Evolutionary conservation across 2,329 filamentous ascomycete species (phyloP), one percentile per base, ranked within the genome.

Genomic region (Furcasterigmium sp.): DNA sequence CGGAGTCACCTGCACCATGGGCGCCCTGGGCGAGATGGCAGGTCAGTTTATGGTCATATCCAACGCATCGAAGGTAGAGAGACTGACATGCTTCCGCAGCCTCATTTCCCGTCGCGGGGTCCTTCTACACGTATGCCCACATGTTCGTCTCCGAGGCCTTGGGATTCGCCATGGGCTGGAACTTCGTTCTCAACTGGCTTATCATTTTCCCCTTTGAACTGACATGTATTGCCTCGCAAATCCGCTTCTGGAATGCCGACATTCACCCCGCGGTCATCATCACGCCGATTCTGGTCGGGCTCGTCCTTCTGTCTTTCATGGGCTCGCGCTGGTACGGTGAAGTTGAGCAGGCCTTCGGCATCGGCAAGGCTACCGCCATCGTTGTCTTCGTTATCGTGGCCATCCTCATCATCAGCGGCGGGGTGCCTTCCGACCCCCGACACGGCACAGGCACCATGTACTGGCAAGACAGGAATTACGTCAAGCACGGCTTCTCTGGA

Each of bases 311-410:
- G 41, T 67, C 72, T 41, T 54, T 71, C 21, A 70, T 70, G 37
- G 73, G 73, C 2, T 69, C 74, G 8, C 58, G 53, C 34, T 65
- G 65, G 48, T 72, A 65, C 47, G 69, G 56, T 48, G 70, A 67
- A 56, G 67, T 75, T 28, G 76, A 80, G 53, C 76, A 77, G 43
- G 51, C 69, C 14, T 69, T 79, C n/a, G 67, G 67, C 23, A 58
- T 71, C 9, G 66, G 76, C 46, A 79, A 79, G 53, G 63, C 77
- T 45, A 46, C 64, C 23, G 73, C 76, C 25, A 64, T 75, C 50
- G 58, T 72, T 19, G 72, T 73, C 15, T 83, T 82, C 58, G 76
- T 82, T 47, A 62, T 82, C 43, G 61, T 78, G 5, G 75, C 72
- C 14, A 70, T 79, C 40, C 64, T 78, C 41, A 67, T 79, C 49